Percentiles rank a stretch among this genome's conserved stretches.
Evolutionary conservation across 129 eudicot genomes (phyloP).

Genomic region (Ambrosia trifida): DNA sequence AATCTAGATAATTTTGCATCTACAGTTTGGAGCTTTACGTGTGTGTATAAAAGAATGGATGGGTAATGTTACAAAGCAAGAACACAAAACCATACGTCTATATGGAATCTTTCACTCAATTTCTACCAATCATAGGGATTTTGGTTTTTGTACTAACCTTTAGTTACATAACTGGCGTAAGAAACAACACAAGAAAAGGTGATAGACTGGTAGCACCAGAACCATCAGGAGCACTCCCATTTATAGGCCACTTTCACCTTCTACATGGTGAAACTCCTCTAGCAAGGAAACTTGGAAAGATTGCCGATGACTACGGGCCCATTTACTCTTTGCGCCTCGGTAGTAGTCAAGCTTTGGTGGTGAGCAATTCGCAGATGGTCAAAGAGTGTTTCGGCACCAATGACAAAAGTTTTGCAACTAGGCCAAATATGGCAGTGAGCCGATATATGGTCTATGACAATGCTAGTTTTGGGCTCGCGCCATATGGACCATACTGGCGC

Average conservation of each 20-base stretch:
- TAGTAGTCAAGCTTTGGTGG: background rate
- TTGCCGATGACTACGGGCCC: slow-evolving; percentile 32
- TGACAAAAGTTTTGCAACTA: slow-evolving; percentile 10
- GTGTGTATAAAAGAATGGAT: no score
- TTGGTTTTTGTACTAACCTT: background rate
- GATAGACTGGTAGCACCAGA: background rate
- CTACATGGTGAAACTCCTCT: no score
- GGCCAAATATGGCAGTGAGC: slow-evolving; percentile 12
- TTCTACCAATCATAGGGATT: background rate
- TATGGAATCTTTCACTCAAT: background rate
- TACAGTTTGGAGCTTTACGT: no score
- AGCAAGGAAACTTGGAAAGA: background rate
- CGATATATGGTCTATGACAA: slow-evolving; percentile 6
- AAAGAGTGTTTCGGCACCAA: slow-evolving; percentile 28
- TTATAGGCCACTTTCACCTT: no score
- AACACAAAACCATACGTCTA: background rate
- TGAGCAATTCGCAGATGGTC: slow-evolving; percentile 4
- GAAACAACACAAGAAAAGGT: slow-evolving; percentile 1
- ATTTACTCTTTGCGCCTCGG: slow-evolving; percentile 24
- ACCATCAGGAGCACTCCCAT: no score
- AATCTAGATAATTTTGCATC: no score
- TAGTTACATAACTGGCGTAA: background rate
- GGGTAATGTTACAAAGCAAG: background rate
- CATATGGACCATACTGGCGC: slow-evolving; percentile 32
- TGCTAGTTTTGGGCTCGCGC: slow-evolving; percentile 20